A percentile compares a stretch with the other conserved stretches of the same genome.
Conservation (phyloP, 2,329 filamentous ascomycete genomes). For the Daldinia sp. region DNA sequence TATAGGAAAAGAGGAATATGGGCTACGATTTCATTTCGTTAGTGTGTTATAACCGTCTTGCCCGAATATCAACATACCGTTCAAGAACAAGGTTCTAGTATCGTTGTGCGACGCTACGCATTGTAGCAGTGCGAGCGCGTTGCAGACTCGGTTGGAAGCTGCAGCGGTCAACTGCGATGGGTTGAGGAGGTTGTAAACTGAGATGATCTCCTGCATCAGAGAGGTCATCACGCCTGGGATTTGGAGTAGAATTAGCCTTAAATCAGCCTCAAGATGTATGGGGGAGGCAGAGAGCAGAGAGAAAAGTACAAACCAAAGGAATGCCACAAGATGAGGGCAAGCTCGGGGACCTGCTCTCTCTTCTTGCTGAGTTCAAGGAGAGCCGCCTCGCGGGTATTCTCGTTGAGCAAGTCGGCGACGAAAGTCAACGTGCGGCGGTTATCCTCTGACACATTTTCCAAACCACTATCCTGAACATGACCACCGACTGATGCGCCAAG, state of each 20-base stretch:
- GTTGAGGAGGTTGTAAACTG: constrained; percentile 95
- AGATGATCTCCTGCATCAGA: constrained; percentile 97
- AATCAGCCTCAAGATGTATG: not conserved
- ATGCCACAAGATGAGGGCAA: constrained; percentile 97
- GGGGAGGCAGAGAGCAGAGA: too few species aligned
- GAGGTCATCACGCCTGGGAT: constrained; percentile 92
- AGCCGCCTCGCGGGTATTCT: constrained; percentile 86
- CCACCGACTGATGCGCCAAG: constrained; percentile 52
- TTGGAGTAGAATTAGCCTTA: constrained; percentile 33
- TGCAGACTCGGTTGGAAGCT: constrained; percentile 97
- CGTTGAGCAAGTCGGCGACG: constrained; percentile 90
- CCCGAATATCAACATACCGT: constrained; percentile 64
- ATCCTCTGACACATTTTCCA: constrained; percentile 83
- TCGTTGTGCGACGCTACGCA: constrained; percentile 98
- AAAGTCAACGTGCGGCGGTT: constrained; percentile 92
- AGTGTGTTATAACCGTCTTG: not conserved
- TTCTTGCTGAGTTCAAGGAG: constrained; percentile 98
- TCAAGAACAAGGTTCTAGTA: constrained; percentile 90
- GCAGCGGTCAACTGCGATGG: constrained; percentile 96
- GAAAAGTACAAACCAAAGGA: constrained; percentile 91
- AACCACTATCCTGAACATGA: constrained; percentile 62
- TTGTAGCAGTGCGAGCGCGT: constrained; percentile 92
- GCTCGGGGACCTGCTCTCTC: constrained; percentile 94
- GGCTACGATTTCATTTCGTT: constrained; percentile 60
- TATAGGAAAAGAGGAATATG: constrained; percentile 98